Evolutionary conservation across 768 basidiomycete species (phyloP).

Genomic region (Hemileccinum rubropunctum): DNA sequence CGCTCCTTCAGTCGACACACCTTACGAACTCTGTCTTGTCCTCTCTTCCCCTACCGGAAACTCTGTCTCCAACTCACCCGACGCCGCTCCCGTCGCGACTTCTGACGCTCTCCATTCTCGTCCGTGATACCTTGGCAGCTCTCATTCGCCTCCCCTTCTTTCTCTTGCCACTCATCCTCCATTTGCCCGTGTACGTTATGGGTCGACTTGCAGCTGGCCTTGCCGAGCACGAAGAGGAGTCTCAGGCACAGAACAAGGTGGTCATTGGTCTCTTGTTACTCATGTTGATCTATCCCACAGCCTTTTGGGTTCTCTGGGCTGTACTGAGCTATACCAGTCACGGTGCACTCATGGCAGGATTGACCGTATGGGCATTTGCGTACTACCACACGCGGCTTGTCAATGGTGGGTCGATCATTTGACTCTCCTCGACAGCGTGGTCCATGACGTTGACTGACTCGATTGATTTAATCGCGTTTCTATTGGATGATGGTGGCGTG

Average conservation of each 20-base stretch:
- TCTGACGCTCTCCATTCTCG: constrained; percentile 70
- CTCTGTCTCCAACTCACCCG: constrained; percentile 75
- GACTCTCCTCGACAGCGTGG: constrained; percentile 17
- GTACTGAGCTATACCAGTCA: constrained; percentile 70
- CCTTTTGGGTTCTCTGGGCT: constrained; percentile 86
- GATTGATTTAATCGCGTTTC: not conserved
- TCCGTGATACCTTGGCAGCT: constrained; percentile 72
- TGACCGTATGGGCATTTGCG: constrained; percentile 72
- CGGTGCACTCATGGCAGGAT: constrained; percentile 70
- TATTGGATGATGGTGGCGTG: not conserved
- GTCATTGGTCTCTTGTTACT: constrained; percentile 79
- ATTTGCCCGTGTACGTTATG: constrained; percentile 83
- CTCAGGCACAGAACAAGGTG: constrained; percentile 96
- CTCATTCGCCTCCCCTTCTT: constrained; percentile 85
- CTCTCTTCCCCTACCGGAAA: constrained; percentile 78
- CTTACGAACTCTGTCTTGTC: constrained; percentile 85
- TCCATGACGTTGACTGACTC: constrained; percentile 17
- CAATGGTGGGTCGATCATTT: constrained; percentile 57
- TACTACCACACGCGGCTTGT: constrained; percentile 85
- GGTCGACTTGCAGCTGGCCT: constrained; percentile 71
- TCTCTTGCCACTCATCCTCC: constrained; percentile 78
- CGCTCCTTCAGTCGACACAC: constrained; percentile 74
- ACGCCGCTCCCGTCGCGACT: constrained; percentile 78
- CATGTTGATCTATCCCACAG: constrained; percentile 72
- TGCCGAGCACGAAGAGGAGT: constrained; percentile 85